Percentiles rank a stretch among this genome's conserved stretches.
phyloP scores from a whole-genome alignment of 805 yeast species.

The Wickerhamomyces canadensis region DNA sequence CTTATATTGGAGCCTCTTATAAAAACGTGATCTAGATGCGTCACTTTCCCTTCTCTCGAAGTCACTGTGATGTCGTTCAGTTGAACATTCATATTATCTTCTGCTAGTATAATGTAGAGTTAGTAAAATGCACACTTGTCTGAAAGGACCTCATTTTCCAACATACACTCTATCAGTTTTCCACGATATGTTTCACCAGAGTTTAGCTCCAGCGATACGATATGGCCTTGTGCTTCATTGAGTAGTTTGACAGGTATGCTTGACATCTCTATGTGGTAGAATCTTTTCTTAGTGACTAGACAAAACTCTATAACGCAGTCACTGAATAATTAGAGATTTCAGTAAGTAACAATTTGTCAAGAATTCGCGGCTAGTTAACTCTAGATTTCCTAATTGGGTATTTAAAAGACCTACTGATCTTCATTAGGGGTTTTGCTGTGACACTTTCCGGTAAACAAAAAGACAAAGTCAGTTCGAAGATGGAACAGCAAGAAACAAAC shows the following conservation, averaged over 20 bases:
- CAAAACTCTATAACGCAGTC: no score
- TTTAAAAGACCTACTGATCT: neutral
- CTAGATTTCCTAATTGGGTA: conserved; percentile 11
- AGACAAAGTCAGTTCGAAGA: no score
- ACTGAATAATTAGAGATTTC: no score
- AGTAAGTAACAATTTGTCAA: no score
- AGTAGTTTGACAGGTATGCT: conserved; percentile 83
- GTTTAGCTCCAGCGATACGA: conserved; percentile 72
- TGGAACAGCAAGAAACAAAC: neutral
- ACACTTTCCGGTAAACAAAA: no score
- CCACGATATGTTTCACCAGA: conserved; percentile 90
- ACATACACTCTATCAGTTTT: conserved; percentile 62
- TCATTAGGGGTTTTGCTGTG: neutral
- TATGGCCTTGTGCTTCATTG: conserved; percentile 87
- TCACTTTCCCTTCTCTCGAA: conserved; percentile 64
- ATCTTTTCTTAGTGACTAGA: no score
- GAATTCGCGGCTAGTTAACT: neutral
- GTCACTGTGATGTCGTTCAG: conserved; percentile 78
- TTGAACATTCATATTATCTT: conserved; percentile 93
- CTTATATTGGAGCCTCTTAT: conserved; percentile 88
- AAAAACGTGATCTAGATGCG: conserved; percentile 78
- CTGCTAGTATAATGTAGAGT: conserved; percentile 25
- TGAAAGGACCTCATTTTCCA: conserved; percentile 2
- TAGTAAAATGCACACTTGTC: neutral
- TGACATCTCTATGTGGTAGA: no score